Conservation (phyloP, 441 rosid genomes). For the Brassica hybrid region DNA sequence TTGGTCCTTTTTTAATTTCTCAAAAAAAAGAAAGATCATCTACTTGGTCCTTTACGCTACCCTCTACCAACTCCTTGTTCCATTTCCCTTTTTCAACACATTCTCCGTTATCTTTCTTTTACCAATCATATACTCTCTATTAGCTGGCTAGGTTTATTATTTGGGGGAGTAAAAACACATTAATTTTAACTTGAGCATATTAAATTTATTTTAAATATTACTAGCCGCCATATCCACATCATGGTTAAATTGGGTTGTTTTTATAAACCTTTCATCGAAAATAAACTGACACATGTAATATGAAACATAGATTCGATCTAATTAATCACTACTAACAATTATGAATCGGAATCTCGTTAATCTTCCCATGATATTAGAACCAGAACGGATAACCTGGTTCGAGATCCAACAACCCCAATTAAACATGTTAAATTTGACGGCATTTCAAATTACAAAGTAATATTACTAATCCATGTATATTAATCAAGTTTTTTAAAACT, state of each 20-base stretch:
- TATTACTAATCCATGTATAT: neutral
- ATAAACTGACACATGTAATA: neutral
- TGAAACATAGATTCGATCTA: neutral
- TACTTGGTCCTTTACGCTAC: neutral
- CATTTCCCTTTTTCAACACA: constrained; percentile 4
- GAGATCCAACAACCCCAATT: neutral
- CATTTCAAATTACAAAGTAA: neutral
- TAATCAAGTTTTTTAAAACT: neutral
- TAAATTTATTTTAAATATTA: neutral
- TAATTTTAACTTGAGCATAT: neutral
- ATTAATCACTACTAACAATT: neutral
- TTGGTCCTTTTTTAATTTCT: neutral
- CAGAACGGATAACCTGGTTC: neutral
- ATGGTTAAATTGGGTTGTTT: neutral
- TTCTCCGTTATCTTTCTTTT: neutral
- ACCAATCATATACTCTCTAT: constrained; percentile 7
- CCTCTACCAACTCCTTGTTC: constrained; percentile 9
- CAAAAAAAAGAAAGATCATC: neutral
- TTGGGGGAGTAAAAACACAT: constrained; percentile 5
- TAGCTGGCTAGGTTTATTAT: constrained; percentile 8
- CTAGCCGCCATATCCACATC: constrained; percentile 4
- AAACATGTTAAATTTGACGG: neutral
- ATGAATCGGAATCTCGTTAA: neutral
- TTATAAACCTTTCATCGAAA: neutral
- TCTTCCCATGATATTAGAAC: neutral